Conservation (phyloP, 345 rosid species). For the Camelina sativa region DNA sequence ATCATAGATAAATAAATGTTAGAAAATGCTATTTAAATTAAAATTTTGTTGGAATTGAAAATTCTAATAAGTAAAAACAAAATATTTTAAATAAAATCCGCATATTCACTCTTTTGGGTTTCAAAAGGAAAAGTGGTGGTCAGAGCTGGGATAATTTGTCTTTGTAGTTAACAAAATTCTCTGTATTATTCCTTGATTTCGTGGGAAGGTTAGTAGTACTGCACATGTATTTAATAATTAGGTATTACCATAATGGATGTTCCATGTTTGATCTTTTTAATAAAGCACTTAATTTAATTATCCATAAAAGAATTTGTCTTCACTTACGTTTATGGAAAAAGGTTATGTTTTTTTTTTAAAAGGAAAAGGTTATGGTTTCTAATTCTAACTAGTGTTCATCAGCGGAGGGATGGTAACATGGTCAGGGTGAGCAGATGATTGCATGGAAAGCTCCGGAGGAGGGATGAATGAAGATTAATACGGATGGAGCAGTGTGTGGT, state of each 20-base stretch:
- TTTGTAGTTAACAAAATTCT: constrained; percentile 25
- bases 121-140: constrained; percentile 18
- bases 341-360: too few species aligned
- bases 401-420: too few species aligned
- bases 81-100: background rate
- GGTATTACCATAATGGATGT: background rate
- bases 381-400: too few species aligned
- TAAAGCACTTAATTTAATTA: too few species aligned
- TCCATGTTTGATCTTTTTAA: background rate
- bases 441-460: too few species aligned
- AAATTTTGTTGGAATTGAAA: background rate
- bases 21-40: background rate
- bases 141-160: constrained; percentile 33
- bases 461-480: too few species aligned
- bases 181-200: constrained; percentile 14
- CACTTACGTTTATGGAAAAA: too few species aligned
- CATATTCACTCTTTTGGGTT: constrained; percentile 9
- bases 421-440: too few species aligned
- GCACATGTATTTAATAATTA: constrained; percentile 27
- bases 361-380: too few species aligned
- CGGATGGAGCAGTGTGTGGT: too few species aligned
- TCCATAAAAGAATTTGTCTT: too few species aligned
- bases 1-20: background rate
- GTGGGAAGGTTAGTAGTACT: constrained; percentile 3
- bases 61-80: constrained; percentile 4